A percentile compares a stretch with the other conserved stretches of the same genome.
Evolutionary conservation across 352 stramenopile genomes (phyloP).

Genomic region (Phytophthora litchii): DNA sequence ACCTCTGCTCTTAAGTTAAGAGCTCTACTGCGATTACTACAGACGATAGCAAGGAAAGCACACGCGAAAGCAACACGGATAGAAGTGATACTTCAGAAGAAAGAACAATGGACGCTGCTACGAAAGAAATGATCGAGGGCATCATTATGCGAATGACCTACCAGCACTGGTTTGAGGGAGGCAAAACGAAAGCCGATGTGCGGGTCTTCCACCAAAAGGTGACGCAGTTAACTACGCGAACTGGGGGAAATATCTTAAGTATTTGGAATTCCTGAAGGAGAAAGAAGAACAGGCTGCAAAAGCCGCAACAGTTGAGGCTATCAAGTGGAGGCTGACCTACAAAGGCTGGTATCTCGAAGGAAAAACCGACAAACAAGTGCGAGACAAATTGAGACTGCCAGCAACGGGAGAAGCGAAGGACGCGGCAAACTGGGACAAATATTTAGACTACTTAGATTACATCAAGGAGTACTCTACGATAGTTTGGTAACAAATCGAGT

Average conservation of each 20-base stretch:
- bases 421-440: constrained; percentile 12
- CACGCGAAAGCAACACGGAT: no score
- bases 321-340: constrained; percentile 8
- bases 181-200: constrained; percentile 15
- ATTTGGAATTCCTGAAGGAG: constrained; percentile 19
- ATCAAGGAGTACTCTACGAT: constrained; percentile 7
- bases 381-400: constrained; percentile 8
- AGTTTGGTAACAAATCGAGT: background rate
- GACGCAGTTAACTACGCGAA: constrained; percentile 15
- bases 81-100: constrained; percentile 4
- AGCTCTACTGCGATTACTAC: no score
- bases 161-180: constrained; percentile 21
- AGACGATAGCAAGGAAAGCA: background rate
- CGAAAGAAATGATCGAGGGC: constrained; percentile 1
- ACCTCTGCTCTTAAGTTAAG: no score
- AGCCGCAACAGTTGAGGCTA: background rate
- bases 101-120: background rate
- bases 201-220: constrained; percentile 14
- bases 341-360: constrained; percentile 19
- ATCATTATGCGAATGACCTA: constrained; percentile 5
- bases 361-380: constrained; percentile 12
- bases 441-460: constrained; percentile 8
- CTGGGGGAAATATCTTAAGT: constrained; percentile 20
- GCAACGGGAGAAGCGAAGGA: background rate
- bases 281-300: constrained; percentile 13